Conservation (phyloP, 2,329 filamentous ascomycete genomes). For the Neofusicoccum laricinum region DNA sequence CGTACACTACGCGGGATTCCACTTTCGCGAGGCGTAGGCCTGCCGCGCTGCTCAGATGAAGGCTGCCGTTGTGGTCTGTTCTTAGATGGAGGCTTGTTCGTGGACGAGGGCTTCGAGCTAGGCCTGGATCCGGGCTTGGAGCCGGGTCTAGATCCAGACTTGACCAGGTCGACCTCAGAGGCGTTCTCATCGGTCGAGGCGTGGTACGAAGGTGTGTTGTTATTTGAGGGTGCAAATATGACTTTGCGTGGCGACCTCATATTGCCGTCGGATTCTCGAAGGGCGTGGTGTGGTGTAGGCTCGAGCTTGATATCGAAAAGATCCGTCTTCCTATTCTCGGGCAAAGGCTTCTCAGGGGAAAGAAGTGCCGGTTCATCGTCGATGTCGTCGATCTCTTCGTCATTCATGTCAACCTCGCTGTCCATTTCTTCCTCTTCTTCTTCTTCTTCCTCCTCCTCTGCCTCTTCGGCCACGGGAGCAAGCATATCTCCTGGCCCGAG, state of each 20-base stretch:
- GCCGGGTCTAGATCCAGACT: not conserved
- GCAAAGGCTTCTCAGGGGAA: conserved; percentile 22
- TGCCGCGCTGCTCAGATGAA: not conserved
- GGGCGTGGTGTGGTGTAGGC: conserved; percentile 26
- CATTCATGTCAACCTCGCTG: conserved; percentile 22
- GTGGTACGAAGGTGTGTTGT: conserved; percentile 27
- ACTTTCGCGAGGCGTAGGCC: not conserved
- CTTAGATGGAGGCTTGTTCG: conserved; percentile 15
- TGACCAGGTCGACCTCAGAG: conserved; percentile 29
- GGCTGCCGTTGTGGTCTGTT: not conserved
- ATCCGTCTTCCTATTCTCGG: conserved; percentile 23
- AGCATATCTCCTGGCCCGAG: conserved; percentile 53
- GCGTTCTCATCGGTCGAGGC: conserved; percentile 34
- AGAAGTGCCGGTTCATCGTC: conserved; percentile 23
- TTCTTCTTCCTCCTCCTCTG: conserved; percentile 27
- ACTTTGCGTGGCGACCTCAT: conserved; percentile 35
- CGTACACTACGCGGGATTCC: conserved; percentile 16
- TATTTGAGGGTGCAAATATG: conserved; percentile 31
- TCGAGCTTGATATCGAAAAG: conserved; percentile 35
- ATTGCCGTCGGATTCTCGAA: conserved; percentile 36
- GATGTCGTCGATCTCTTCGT: conserved; percentile 11
- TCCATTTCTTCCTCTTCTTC: conserved; percentile 28
- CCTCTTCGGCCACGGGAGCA: conserved; percentile 28
- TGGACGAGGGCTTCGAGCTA: conserved; percentile 21
- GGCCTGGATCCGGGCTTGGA: conserved; percentile 9